Conservation (phyloP, 2,329 filamentous ascomycete species). For the Chaetomium sp. region DNA sequence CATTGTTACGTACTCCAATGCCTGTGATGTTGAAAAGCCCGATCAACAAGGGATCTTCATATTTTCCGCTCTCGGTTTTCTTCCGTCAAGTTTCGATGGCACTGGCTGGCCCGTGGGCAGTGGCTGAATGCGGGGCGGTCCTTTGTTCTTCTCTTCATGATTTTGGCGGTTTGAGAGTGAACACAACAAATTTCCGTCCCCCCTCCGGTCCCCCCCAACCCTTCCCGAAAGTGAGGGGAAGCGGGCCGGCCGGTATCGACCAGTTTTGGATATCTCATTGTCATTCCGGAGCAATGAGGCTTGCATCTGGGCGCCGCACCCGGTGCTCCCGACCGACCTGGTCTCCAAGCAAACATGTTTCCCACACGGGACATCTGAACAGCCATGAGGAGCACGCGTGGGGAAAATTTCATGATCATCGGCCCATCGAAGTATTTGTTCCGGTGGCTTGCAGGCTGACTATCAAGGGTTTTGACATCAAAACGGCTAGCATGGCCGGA, state of each 20-base stretch:
- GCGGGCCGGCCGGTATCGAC: conserved; percentile 3
- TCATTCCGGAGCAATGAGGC: not conserved
- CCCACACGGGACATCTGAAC: not conserved
- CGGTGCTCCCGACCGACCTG: not conserved
- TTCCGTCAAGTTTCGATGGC: not conserved
- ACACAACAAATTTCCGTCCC: conserved; percentile 4
- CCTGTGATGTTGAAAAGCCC: no score
- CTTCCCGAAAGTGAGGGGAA: conserved; percentile 1
- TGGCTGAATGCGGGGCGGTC: no score
- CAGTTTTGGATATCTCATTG: no score
- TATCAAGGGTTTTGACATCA: not conserved
- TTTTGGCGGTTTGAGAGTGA: not conserved
- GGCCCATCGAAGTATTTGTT: not conserved
- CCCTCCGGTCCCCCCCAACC: not conserved
- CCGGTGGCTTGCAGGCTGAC: not conserved
- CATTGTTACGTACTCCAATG: no score
- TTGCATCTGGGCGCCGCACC: not conserved
- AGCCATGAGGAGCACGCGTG: not conserved
- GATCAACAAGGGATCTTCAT: no score
- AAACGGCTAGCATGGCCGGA: not conserved
- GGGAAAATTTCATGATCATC: not conserved
- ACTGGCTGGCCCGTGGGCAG: no score
- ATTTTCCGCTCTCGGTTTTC: not conserved
- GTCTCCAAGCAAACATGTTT: not conserved
- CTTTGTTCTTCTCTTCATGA: no score